Base-by-base conservation (phyloP, 208 protist genomes). In the Angomonas ambiguus region DNA sequence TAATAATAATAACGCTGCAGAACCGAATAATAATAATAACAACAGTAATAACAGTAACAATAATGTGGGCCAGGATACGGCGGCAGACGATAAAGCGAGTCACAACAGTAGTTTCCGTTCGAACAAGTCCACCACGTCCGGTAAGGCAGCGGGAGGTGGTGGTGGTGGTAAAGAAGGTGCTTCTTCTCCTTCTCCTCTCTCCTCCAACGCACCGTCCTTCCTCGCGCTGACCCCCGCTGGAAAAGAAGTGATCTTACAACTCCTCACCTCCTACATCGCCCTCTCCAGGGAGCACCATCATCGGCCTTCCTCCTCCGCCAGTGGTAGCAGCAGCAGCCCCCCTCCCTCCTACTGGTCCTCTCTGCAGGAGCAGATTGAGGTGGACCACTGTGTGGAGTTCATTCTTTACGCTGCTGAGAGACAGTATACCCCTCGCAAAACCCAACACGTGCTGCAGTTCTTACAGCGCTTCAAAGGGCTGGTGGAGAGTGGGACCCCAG, bases 371-470 rank as follows among this genome's bases (percentile, higher is more conserved):
- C 89, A 95, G 67, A 77, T 90, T 24, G 62, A 80, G 42, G 82
- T 95, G 24, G 89, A 95, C 56, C 64, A 77, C 5, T 65, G 78
- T 60, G 75, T 92, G 11, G 74, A 82, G 51, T 82, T 87, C 20
- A 32, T 93, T 18, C 74, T 69, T 22, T 93, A 86, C 74, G 90
- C 84, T 59, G 89, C 82, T 11, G 51, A 22, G 11, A 65, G 83
- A 28, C 72, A 71, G 70, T 93, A 83, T 55, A 49, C 38, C 22
- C 51, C 82, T 0, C 70, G 71, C 28, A 92, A 95, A 65, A 76
- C 79, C 24, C 53, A 76, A 6, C 86, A 95, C 71, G 48, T 95
- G 32, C 72, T 92, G 28, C 62, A 71, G 56, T 92, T 76, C 62
- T 59, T 75, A 58, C 59, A 49, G 53, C 64, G 62, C 31, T 81